Conservation (phyloP, 1,139 yeast species). For the Kodamaea alishanica region DNA sequence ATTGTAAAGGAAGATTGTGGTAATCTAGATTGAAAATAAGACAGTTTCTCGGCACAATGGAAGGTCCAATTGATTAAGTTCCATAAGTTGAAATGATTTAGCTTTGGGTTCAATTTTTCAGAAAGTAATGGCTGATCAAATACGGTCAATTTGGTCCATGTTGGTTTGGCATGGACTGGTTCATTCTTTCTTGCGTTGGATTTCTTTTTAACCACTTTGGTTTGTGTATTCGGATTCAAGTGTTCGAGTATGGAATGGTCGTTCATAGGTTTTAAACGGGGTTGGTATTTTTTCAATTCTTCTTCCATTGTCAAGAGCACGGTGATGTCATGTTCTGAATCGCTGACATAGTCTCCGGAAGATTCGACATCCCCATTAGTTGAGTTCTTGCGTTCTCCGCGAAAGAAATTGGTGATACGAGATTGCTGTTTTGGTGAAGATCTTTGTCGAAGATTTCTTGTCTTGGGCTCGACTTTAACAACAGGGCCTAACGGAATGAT, state of each 20-base stretch:
- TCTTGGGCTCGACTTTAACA: slow-evolving; percentile 6
- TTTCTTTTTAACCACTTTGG: background rate
- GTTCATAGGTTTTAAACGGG: background rate
- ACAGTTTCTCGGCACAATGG: slow-evolving; percentile 29
- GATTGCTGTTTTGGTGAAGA: slow-evolving; percentile 12
- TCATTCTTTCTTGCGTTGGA: background rate
- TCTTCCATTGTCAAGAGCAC: slow-evolving; percentile 15
- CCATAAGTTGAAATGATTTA: slow-evolving; percentile 28
- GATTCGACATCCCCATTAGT: slow-evolving; percentile 1
- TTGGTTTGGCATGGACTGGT: background rate
- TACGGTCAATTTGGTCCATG: slow-evolving; percentile 19
- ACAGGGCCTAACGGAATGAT: slow-evolving; percentile 9
- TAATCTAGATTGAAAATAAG: slow-evolving; percentile 16
- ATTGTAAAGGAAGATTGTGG: slow-evolving; percentile 18
- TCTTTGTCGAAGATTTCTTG: slow-evolving; percentile 1
- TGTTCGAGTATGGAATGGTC: background rate
- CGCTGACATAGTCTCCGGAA: slow-evolving; percentile 21
- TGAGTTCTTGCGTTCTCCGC: slow-evolving; percentile 5
- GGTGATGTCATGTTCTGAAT: slow-evolving; percentile 25
- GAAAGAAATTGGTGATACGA: slow-evolving; percentile 14
- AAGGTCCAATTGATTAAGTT: slow-evolving; percentile 33
- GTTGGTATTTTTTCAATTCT: slow-evolving; percentile 17
- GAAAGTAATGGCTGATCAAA: slow-evolving; percentile 33
- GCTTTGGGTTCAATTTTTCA: slow-evolving; percentile 21
- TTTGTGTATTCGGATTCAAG: background rate